A percentile compares a stretch with the other conserved stretches of the same genome.
phyloP scores from a whole-genome alignment of 768 basidiomycete genomes.

The Pisolithus tinctorius region DNA sequence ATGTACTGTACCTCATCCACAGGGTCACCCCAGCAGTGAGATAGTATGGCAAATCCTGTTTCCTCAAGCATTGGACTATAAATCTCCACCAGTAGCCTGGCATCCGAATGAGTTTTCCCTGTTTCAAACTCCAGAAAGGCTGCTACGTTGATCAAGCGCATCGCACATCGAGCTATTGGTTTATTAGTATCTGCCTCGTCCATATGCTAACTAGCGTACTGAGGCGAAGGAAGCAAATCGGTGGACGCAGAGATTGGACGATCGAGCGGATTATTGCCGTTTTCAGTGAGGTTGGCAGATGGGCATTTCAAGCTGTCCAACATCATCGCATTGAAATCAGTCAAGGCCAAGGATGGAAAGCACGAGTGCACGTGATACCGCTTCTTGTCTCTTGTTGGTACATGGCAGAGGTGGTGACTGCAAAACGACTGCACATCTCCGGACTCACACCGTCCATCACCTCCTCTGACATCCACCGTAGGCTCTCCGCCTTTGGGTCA shows the following conservation, averaged over 20 bases:
- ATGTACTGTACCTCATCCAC: not conserved
- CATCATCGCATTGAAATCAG: slow-evolving; percentile 4
- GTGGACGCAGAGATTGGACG: too few relatives aligned
- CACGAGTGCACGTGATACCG: not conserved
- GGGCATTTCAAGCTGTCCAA: too few relatives aligned
- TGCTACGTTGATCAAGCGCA: not conserved
- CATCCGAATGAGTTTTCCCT: not conserved
- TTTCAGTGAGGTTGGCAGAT: too few relatives aligned
- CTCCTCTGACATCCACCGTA: slow-evolving; percentile 45
- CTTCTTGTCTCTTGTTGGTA: too few relatives aligned
- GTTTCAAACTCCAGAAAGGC: not conserved
- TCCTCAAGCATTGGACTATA: not conserved
- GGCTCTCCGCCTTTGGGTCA: slow-evolving; percentile 59
- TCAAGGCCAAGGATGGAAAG: slow-evolving; percentile 12
- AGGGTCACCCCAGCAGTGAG: not conserved
- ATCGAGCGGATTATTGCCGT: too few relatives aligned
- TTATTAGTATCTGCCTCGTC: too few relatives aligned
- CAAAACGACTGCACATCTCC: slow-evolving; percentile 67
- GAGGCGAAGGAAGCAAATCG: too few relatives aligned
- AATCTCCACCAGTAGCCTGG: not conserved
- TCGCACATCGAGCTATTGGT: not conserved
- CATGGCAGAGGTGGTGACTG: slow-evolving; percentile 21
- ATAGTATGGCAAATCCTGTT: slow-evolving; percentile 3
- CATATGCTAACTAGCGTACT: too few relatives aligned
- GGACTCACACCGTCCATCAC: slow-evolving; percentile 67